A percentile compares a stretch with the other conserved stretches of the same genome.
phyloP scores from a whole-genome alignment of 306 rosid genomes.

The Abrus pulchellus region DNA sequence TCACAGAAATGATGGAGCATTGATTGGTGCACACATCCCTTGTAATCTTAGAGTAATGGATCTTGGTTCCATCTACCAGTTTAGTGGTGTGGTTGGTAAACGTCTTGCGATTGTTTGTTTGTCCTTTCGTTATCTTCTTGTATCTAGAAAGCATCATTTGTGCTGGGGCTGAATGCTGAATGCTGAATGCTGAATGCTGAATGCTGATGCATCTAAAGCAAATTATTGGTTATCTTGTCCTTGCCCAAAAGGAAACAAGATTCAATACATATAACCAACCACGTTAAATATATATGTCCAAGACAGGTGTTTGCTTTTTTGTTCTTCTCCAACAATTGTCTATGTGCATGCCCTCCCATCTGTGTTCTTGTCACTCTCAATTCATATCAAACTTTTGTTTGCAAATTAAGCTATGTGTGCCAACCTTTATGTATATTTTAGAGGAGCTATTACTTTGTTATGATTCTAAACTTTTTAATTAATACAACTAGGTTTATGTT shows the following conservation, averaged over 20 bases:
- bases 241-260: conserved; percentile 34
- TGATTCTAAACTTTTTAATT: background rate
- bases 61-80: background rate
- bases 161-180: background rate
- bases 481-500: background rate
- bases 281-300: conserved; percentile 29
- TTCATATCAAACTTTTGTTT: conserved; percentile 3
- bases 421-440: background rate
- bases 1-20: background rate
- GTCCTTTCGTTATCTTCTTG: conserved; percentile 35
- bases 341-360: conserved; percentile 20
- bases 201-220: conserved; percentile 25
- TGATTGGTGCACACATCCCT: background rate
- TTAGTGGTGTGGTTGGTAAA: conserved; percentile 42
- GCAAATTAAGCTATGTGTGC: background rate
- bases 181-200: background rate
- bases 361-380: background rate
- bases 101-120: conserved; percentile 34
- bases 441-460: too few relatives aligned
- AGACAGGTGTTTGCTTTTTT: conserved; percentile 20
- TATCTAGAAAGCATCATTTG: conserved; percentile 15
- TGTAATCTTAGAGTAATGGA: background rate
- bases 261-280: conserved; percentile 35
- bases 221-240: conserved; percentile 35
- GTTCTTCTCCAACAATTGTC: conserved; percentile 19